These are phyloP conservation scores for Kodamaea sp. DNA, from an alignment of 1,139 yeast species.

Conservation along the genomic window DNA sequence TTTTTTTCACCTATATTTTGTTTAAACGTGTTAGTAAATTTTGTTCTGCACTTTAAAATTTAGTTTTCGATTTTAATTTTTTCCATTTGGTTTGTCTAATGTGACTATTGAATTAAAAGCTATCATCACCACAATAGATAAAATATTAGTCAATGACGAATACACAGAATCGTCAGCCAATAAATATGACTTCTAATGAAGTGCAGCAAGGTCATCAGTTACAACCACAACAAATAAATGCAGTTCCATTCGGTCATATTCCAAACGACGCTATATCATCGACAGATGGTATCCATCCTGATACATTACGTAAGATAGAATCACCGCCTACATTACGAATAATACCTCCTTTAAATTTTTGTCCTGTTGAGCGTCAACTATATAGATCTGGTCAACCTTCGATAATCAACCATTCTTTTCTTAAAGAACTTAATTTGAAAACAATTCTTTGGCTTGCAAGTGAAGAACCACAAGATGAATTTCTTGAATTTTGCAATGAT, in stretches of 20 bases:
- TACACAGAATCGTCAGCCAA: no score
- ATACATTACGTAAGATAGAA: constrained; percentile 18
- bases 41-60: no score
- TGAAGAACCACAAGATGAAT: constrained; percentile 90
- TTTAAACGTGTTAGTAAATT: constrained; percentile 5
- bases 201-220: no score
- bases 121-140: no score
- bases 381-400: constrained; percentile 96
- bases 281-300: no score
- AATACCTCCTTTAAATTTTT: constrained; percentile 91
- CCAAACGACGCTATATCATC: no score
- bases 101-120: no score
- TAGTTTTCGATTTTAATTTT: no score
- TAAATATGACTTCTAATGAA: no score
- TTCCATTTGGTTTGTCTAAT: no score
- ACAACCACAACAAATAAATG: no score
- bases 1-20: background rate
- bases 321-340: constrained; percentile 59
- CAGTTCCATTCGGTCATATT: constrained; percentile 13
- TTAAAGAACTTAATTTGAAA: constrained; percentile 66
- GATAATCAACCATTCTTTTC: constrained; percentile 83
- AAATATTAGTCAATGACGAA: no score
- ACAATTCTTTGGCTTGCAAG: constrained; percentile 92
- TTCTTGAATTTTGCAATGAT: constrained; percentile 74
- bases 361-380: constrained; percentile 85